Evolutionary conservation across 345 rosid species (phyloP).

Genomic region (Chamaenerion angustifolium): DNA sequence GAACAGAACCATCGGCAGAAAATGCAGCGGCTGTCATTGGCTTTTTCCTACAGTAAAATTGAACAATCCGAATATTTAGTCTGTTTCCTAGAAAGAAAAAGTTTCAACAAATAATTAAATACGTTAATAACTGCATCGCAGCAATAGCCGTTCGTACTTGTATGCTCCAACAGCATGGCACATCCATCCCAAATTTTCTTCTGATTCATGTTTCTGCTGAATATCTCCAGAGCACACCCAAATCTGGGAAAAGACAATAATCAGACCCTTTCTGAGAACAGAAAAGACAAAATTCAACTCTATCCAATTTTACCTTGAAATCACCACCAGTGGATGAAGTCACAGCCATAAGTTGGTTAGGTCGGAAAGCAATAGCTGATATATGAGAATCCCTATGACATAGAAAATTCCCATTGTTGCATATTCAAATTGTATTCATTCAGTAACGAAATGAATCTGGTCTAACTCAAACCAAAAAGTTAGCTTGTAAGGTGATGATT

Average conservation of each 20-base stretch:
- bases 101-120: neutral
- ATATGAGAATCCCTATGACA: conserved; percentile 60
- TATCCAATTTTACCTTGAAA: conserved; percentile 55
- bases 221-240: conserved; percentile 50
- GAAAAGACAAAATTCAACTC: neutral
- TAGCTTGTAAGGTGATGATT: no score
- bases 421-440: no score
- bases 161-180: conserved; percentile 90
- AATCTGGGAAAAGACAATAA: conserved; percentile 23
- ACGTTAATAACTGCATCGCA: neutral
- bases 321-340: conserved; percentile 80
- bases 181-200: conserved; percentile 51
- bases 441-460: no score
- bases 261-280: neutral
- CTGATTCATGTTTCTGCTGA: conserved; percentile 22
- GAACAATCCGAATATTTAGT: neutral
- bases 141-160: conserved; percentile 35
- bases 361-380: conserved; percentile 73
- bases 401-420: neutral
- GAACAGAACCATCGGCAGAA: conserved; percentile 91
- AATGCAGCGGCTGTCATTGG: conserved; percentile 91
- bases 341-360: conserved; percentile 55
- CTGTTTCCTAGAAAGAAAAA: neutral
- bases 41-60: conserved; percentile 40
- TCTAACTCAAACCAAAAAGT: no score